Percentiles rank a stretch among this genome's conserved stretches.
phyloP scores from a whole-genome alignment of 768 basidiomycete species.

The Sporobolomyces phaffii region DNA sequence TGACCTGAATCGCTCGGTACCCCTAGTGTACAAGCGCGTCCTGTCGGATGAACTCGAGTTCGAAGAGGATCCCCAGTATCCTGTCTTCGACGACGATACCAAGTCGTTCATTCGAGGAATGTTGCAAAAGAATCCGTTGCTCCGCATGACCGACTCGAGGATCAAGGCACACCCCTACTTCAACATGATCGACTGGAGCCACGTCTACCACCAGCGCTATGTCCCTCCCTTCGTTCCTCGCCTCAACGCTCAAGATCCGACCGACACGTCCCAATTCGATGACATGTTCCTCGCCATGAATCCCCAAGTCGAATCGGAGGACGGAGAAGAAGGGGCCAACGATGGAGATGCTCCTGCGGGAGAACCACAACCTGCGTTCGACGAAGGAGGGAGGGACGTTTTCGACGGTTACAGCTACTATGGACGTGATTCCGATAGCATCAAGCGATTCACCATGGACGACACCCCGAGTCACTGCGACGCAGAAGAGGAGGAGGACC shows the following conservation, averaged over 20 bases:
- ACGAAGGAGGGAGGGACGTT: conserved; percentile 63
- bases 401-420: conserved; percentile 95
- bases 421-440: conserved; percentile 57
- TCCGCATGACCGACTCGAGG: conserved; percentile 84
- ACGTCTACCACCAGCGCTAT: conserved; percentile 84
- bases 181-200: conserved; percentile 65
- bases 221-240: conserved; percentile 71
- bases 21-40: conserved; percentile 82
- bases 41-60: conserved; percentile 83
- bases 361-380: conserved; percentile 40
- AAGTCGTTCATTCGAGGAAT: conserved; percentile 91
- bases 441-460: conserved; percentile 56
- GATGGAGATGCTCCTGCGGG: conserved; percentile 39
- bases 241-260: conserved; percentile 82
- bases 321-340: conserved; percentile 54
- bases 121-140: conserved; percentile 82
- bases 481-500: background rate
- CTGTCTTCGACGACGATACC: conserved; percentile 85
- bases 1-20: background rate
- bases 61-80: conserved; percentile 64
- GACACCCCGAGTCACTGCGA: conserved; percentile 38
- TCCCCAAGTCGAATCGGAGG: conserved; percentile 64
- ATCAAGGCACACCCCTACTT: conserved; percentile 94
- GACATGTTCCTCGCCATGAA: conserved; percentile 94
- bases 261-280: conserved; percentile 97